phyloP scores from a whole-genome alignment of 352 stramenopile species.

The Pythium periplocum region DNA sequence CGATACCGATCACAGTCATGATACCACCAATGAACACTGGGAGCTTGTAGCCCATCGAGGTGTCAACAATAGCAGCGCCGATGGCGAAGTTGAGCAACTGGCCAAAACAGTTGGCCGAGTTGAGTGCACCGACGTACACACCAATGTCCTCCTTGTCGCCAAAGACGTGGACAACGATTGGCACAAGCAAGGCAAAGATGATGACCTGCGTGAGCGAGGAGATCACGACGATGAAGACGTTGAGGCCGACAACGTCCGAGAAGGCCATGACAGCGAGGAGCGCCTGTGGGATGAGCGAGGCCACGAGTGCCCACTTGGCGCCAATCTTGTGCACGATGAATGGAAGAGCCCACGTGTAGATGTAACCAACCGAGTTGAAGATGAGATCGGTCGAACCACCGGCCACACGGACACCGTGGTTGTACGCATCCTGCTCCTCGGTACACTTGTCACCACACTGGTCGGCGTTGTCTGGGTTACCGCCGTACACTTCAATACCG shows the following conservation, averaged over 20 bases:
- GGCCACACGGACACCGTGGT: conserved; percentile 48
- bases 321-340: conserved; percentile 38
- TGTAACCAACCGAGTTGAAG: conserved; percentile 47
- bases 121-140: conserved; percentile 13
- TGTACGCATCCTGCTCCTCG: conserved; percentile 33
- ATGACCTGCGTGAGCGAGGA: conserved; percentile 38
- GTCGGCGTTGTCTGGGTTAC: conserved; percentile 38
- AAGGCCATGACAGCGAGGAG: conserved; percentile 54
- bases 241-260: conserved; percentile 28
- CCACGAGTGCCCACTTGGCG: conserved; percentile 32
- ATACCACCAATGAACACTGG: conserved; percentile 31
- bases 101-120: not conserved
- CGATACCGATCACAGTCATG: conserved; percentile 28
- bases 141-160: conserved; percentile 15
- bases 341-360: conserved; percentile 44
- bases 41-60: conserved; percentile 31
- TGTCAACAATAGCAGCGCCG: conserved; percentile 24
- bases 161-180: conserved; percentile 11
- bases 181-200: conserved; percentile 20
- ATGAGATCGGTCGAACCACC: conserved; percentile 39
- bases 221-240: conserved; percentile 42
- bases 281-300: conserved; percentile 37
- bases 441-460: conserved; percentile 31
- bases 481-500: conserved; percentile 45
- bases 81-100: conserved; percentile 34